Evolutionary conservation across 352 stramenopile genomes (phyloP).

Genomic region (Elongisporangium prolatum): DNA sequence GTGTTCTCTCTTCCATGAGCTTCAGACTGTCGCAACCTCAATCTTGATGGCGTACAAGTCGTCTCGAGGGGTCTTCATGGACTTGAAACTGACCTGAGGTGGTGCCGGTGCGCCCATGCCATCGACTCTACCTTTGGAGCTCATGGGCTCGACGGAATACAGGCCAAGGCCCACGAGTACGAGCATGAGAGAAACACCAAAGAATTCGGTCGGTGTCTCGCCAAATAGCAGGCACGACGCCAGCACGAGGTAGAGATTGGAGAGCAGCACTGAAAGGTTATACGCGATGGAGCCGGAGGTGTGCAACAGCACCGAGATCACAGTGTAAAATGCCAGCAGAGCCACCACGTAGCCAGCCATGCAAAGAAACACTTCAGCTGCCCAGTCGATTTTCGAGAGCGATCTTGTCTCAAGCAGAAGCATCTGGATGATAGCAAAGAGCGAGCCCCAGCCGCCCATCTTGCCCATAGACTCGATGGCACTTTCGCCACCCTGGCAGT

Average conservation of each 20-base stretch:
- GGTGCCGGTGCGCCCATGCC: neutral
- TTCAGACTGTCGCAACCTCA: neutral
- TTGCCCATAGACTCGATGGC: conserved; percentile 27
- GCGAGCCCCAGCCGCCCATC: conserved; percentile 21
- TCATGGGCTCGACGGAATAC: conserved; percentile 14
- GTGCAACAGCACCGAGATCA: conserved; percentile 26
- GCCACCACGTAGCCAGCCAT: conserved; percentile 25
- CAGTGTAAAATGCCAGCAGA: conserved; percentile 36
- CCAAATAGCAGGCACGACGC: conserved; percentile 21
- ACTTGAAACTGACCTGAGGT: neutral
- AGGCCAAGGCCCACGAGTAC: conserved; percentile 28
- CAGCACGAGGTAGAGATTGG: conserved; percentile 33
- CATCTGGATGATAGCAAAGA: conserved; percentile 25
- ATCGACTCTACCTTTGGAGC: neutral
- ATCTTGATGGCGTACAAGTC: neutral
- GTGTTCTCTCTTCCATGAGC: neutral
- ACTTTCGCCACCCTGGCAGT: conserved; percentile 12
- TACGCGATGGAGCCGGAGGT: conserved; percentile 24
- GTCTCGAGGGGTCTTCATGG: neutral
- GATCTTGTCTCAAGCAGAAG: conserved; percentile 16
- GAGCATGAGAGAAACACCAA: conserved; percentile 14
- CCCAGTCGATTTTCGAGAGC: conserved; percentile 25
- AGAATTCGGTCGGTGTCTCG: conserved; percentile 12
- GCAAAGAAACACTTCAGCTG: conserved; percentile 14
- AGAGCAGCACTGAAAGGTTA: conserved; percentile 29